Conservation (phyloP, 1,139 yeast genomes). For the Kodamaea ohmeri region DNA sequence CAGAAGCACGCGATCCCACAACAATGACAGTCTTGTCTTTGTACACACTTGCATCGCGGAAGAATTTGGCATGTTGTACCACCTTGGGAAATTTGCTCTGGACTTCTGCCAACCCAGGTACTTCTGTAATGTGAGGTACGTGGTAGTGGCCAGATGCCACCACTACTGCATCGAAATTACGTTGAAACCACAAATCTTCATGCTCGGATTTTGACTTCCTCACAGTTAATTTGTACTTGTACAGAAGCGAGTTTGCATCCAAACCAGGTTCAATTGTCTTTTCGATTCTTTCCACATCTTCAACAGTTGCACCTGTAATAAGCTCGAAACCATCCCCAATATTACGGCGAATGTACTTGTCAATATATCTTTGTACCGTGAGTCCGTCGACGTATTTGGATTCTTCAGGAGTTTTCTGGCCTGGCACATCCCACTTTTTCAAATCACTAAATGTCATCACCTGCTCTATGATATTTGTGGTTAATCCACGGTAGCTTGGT, state of each 20-base stretch:
- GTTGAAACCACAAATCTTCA: slow-evolving; percentile 33
- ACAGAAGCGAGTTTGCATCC: slow-evolving; percentile 14
- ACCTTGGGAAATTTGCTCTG: slow-evolving; percentile 25
- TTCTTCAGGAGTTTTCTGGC: slow-evolving; percentile 23
- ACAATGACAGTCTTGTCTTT: slow-evolving; percentile 33
- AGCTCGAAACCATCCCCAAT: slow-evolving; percentile 20
- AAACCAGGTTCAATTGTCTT: slow-evolving; percentile 10
- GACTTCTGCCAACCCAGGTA: slow-evolving; percentile 37
- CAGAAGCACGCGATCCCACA: slow-evolving; percentile 46
- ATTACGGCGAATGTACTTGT: slow-evolving; percentile 30
- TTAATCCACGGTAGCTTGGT: slow-evolving; percentile 37
- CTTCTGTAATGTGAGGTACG: slow-evolving; percentile 47
- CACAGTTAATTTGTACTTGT: slow-evolving; percentile 31
- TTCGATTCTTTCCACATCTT: slow-evolving; percentile 30
- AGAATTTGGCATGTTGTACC: slow-evolving; percentile 44
- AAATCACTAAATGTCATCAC: slow-evolving; percentile 45
- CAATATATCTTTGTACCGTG: slow-evolving; percentile 32
- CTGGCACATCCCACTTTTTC: slow-evolving; percentile 30
- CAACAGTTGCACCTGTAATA: slow-evolving; percentile 35
- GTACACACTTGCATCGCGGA: slow-evolving; percentile 26
- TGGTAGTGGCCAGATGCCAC: slow-evolving; percentile 57
- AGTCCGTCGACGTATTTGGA: slow-evolving; percentile 28
- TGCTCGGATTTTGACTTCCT: slow-evolving; percentile 23
- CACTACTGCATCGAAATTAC: slow-evolving; percentile 48
- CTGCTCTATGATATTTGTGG: slow-evolving; percentile 43